A percentile compares a stretch with the other conserved stretches of the same genome.
These are phyloP conservation scores for Brassica incana DNA, from an alignment of 345 rosid species.

Conservation along the genomic window DNA sequence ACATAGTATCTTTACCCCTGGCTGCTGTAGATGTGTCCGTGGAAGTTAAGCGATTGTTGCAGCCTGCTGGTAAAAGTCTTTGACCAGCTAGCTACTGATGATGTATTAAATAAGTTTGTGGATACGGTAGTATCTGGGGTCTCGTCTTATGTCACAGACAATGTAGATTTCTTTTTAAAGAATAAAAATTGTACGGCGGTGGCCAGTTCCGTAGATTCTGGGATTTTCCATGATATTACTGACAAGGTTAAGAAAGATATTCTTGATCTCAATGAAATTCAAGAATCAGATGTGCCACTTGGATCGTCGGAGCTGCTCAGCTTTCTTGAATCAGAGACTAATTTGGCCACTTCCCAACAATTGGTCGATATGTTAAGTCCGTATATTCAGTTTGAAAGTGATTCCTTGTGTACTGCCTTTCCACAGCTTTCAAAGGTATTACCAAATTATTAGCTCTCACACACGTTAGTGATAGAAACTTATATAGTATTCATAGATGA, in stretches of 20 bases:
- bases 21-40: slow-evolving; percentile 56
- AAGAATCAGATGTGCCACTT: slow-evolving; percentile 46
- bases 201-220: slow-evolving; percentile 46
- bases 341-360: slow-evolving; percentile 59
- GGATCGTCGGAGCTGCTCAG: slow-evolving; percentile 36
- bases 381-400: slow-evolving; percentile 48
- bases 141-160: slow-evolving; percentile 54
- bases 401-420: slow-evolving; percentile 44
- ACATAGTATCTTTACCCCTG: slow-evolving; percentile 60
- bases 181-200: slow-evolving; percentile 46
- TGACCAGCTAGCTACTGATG: slow-evolving; percentile 50
- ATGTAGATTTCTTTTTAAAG: slow-evolving; percentile 41
- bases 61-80: slow-evolving; percentile 59
- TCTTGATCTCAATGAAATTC: slow-evolving; percentile 50
- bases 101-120: slow-evolving; percentile 54
- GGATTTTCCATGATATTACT: slow-evolving; percentile 47
- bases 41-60: slow-evolving; percentile 76
- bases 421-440: slow-evolving; percentile 65
- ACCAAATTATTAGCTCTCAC: slow-evolving; percentile 15
- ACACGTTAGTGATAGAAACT: slow-evolving; percentile 6
- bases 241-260: slow-evolving; percentile 58
- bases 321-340: slow-evolving; percentile 58
- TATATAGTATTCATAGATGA: slow-evolving; percentile 17
- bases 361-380: slow-evolving; percentile 62
- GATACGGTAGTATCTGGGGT: slow-evolving; percentile 54